Conservation (phyloP, 352 stramenopile genomes). For the Albugo laibachii region DNA sequence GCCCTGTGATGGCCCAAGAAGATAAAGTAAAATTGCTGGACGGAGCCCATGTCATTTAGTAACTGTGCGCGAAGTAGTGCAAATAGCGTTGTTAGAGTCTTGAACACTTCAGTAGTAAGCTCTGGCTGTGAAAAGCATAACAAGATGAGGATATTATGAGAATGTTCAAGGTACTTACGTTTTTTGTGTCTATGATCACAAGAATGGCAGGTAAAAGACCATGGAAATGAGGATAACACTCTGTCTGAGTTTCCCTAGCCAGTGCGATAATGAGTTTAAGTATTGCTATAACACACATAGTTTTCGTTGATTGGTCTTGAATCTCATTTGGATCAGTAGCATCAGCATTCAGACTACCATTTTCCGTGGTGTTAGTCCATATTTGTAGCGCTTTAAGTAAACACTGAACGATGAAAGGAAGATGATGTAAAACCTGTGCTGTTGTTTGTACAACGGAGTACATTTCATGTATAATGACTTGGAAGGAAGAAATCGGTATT, state of each 20-base stretch:
- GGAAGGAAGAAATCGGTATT: slow-evolving; percentile 68
- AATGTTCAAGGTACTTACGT: slow-evolving; percentile 18
- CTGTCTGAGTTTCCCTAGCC: slow-evolving; percentile 58
- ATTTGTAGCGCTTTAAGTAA: slow-evolving; percentile 33
- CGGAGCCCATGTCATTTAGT: slow-evolving; percentile 73
- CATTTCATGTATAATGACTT: slow-evolving; percentile 44
- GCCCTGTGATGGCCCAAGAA: slow-evolving; percentile 64
- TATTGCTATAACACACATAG: slow-evolving; percentile 42
- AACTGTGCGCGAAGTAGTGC: slow-evolving; percentile 68
- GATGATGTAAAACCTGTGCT: slow-evolving; percentile 62
- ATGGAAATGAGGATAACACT: slow-evolving; percentile 76
- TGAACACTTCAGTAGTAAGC: slow-evolving; percentile 79
- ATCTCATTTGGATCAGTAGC: slow-evolving; percentile 1
- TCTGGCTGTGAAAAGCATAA: slow-evolving; percentile 27
- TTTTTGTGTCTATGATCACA: slow-evolving; percentile 65
- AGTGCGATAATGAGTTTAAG: slow-evolving; percentile 70
- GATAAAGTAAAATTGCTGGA: slow-evolving; percentile 81
- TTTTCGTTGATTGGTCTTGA: slow-evolving; percentile 35
- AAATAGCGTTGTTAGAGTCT: slow-evolving; percentile 81
- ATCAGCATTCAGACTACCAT: too few species aligned
- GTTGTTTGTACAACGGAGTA: slow-evolving; percentile 59
- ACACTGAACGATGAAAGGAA: slow-evolving; percentile 42
- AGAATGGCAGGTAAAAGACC: slow-evolving; percentile 35
- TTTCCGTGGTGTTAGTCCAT: too few species aligned
- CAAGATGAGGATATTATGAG: background rate